phyloP scores from a whole-genome alignment of 176 grass and related monocot genomes.

The Echinochloa phyllopogon region DNA sequence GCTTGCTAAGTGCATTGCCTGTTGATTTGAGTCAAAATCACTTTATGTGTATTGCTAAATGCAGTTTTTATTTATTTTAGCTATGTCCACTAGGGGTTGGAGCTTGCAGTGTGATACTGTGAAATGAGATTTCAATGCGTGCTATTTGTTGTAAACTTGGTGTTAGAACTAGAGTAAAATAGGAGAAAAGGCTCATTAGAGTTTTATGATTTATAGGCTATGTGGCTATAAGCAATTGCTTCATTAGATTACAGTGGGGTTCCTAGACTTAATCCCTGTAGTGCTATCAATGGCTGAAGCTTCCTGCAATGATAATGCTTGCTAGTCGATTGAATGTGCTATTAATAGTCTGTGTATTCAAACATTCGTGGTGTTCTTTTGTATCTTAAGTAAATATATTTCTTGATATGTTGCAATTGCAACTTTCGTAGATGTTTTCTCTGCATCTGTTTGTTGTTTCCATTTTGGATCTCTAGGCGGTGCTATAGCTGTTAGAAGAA shows the following conservation, averaged over 20 bases:
- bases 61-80: neutral
- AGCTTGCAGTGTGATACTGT: neutral
- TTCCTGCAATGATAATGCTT: slow-evolving; percentile 22
- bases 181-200: neutral
- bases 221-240: slow-evolving; percentile 5
- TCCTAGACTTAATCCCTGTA: slow-evolving; percentile 10
- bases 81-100: neutral
- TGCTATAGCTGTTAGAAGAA: neutral
- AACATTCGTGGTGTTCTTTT: neutral
- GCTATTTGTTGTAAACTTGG: neutral
- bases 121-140: neutral
- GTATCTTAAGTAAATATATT: neutral
- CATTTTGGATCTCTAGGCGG: neutral
- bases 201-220: neutral
- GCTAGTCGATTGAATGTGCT: neutral
- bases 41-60: neutral
- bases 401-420: neutral
- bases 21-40: neutral
- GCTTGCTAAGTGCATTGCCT: neutral
- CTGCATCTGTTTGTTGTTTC: neutral
- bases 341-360: neutral
- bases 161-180: neutral
- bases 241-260: neutral
- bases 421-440: neutral
- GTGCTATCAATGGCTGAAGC: neutral